Percentiles rank a stretch among this genome's conserved stretches.
These are phyloP conservation scores for Macrolepiota fuliginosa DNA, from an alignment of 768 basidiomycete genomes.

Conservation along the genomic window DNA sequence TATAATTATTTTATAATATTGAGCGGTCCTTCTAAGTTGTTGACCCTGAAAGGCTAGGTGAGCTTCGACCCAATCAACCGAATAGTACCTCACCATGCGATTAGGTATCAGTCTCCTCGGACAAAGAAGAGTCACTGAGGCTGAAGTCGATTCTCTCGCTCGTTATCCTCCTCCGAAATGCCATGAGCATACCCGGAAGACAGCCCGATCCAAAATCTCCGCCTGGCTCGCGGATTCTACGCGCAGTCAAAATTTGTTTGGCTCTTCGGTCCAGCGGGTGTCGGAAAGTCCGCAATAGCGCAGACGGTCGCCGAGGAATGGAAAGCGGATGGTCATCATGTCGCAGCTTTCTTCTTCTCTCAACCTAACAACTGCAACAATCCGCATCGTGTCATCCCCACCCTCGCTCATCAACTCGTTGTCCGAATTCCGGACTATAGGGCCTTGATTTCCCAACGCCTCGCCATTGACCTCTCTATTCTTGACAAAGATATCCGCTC, in stretches of 20 bases:
- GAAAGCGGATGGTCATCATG: neutral
- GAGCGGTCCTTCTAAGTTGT: neutral
- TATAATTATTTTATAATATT: neutral
- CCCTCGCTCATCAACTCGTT: conserved; percentile 10
- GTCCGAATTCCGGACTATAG: neutral
- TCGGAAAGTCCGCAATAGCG: conserved; percentile 11
- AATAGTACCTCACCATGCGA: neutral
- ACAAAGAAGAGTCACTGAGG: neutral
- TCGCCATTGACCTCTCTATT: neutral
- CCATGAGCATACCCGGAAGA: neutral
- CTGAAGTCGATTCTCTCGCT: neutral
- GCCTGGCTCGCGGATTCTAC: neutral
- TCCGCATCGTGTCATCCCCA: neutral
- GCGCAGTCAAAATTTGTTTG: neutral
- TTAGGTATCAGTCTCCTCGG: neutral
- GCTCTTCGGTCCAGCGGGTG: conserved; percentile 10
- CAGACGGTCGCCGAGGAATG: conserved; percentile 8
- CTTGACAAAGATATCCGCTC: neutral
- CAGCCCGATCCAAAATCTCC: neutral
- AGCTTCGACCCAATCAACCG: neutral
- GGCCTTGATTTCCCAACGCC: neutral
- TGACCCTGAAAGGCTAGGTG: neutral
- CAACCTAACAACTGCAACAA: neutral
- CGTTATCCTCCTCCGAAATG: neutral
- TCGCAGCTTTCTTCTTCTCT: conserved; percentile 9